Conservation (phyloP, 305 asterid genomes). For the Fraxinus dipetala region DNA sequence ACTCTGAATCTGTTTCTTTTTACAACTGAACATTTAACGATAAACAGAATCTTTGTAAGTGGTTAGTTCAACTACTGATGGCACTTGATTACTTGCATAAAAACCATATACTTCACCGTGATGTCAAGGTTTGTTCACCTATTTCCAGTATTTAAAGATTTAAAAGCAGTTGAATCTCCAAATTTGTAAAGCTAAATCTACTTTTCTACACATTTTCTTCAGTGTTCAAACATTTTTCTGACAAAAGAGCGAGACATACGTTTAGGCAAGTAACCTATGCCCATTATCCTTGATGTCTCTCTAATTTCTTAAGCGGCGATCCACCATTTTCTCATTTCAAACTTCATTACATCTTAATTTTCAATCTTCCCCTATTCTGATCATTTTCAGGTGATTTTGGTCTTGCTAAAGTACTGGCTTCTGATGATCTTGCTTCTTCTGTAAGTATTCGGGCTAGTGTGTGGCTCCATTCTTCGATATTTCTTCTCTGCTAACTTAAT, state of each 20-base stretch:
- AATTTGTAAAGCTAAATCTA: conserved; percentile 16
- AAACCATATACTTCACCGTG: conserved; percentile 92
- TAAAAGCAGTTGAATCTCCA: background rate
- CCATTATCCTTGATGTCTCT: background rate
- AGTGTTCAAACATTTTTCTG: conserved; percentile 97
- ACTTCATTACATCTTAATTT: background rate
- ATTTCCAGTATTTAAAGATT: conserved; percentile 3
- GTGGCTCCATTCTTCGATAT: conserved; percentile 4
- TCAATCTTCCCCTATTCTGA: conserved; percentile 11
- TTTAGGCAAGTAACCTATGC: conserved; percentile 51
- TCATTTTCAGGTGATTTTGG: conserved; percentile 88
- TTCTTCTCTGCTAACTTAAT: background rate
- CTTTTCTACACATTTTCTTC: conserved; percentile 35
- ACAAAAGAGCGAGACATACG: conserved; percentile 91
- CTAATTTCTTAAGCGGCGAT: background rate
- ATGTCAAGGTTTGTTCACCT: conserved; percentile 72
- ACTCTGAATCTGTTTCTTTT: conserved; percentile 16
- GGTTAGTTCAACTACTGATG: conserved; percentile 91
- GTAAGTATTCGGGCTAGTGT: conserved; percentile 50
- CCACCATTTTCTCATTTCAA: background rate
- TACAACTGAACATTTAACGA: conserved; percentile 23
- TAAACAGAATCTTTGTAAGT: conserved; percentile 88
- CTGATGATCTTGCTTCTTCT: conserved; percentile 94
- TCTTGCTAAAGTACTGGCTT: conserved; percentile 85
- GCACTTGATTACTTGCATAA: conserved; percentile 93